Base-by-base conservation (phyloP, 163 green algal genomes). In the Prototheca stagnorum region DNA sequence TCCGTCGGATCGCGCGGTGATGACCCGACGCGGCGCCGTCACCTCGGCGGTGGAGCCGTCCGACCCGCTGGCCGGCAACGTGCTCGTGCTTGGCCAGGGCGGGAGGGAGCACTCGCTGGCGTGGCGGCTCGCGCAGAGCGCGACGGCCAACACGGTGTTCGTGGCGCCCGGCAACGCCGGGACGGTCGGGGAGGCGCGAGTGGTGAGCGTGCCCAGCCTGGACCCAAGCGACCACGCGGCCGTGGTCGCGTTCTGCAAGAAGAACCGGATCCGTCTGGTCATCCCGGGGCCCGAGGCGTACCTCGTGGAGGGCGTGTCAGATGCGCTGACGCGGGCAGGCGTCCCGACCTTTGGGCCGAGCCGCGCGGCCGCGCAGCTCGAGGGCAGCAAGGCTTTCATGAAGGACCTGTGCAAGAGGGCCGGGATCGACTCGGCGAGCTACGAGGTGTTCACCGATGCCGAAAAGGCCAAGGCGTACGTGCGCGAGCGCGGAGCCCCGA, bases 361-460 rank as follows among this genome's bases (percentile, higher is more conserved):
- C 14, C 64, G 68, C 1, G 70, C 61, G 16, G 90, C 89, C 11
- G 86, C 89, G 2, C 62, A 76, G 57, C 77, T 98, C 19, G 89
- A 98, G 66, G 89, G 89, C 33, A 89, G 71, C 35, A 98, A 98
- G 64, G 62, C 67, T 6, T 98, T 96, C 64, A 88, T 97, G 77
- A 98, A 98, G 74, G 68, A 75, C 35, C 48, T 82, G 64, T 93
- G 78, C 64, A 56, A 66, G 19, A 88, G 92, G 66, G 84, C 93
- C 56, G 63, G 77, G 74, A 94, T 98, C 51, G 86, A 91, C 12
- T 95, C 89, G 2, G 90, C 84, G 2, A 59, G 43, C 16, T 93
- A 93, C 46, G 72, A 78, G 22, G 61, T 54, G 2, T 98, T 98
- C 69, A 82, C 56, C 8, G 72, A 88, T 56, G 42, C 82, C 1